Evolutionary conservation across 2,329 filamentous ascomycete species (phyloP), one percentile per base, ranked within the genome.

Genomic region (Alternaria atra): DNA sequence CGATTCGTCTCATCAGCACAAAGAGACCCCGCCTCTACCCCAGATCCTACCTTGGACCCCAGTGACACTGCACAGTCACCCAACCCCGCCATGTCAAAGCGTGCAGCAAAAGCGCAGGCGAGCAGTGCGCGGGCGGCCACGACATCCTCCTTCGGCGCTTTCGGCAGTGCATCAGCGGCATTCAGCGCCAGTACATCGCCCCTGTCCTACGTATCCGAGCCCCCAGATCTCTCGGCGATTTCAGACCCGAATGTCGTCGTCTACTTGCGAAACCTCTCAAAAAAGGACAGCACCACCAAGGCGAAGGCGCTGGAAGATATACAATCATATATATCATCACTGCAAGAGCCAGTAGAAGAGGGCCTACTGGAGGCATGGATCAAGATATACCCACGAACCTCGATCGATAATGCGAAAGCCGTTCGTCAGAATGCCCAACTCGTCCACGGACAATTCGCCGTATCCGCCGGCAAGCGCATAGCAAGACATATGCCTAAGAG

Each of bases 271-370:
- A 97, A 96, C 70, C 81, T 97, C 4, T 85, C 90, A 52, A 99
- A 98, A 81, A 97, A 95, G 80, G 94, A 97, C 81, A 90, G 90
- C 72, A 97, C 89, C 10, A 99, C 95, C 37, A 97, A 97, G 77
- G 86, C 90, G 7, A 97, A 94, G 77, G 94, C 92, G 0, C 82
- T 99, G 29, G 94, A 98, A 70, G 94, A 98, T 53, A 80, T 99
- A 20, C 84, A 92, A 48, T 77, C 85, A 34, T 86, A 91, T 73
- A 82, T 92, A 39, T 83, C 85, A 82, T 77, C 84, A 79, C 42
- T 84, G 76, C 75, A 85, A 68, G 87, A 85, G 27, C 90, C 89
- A 32, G 82, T 91, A 17, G 93, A 97, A 73, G 92, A 97, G 69
- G 84, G 89, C 10, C 81, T 98, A n/a, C 80, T 98, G 56, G 91